phyloP scores from a whole-genome alignment of 768 basidiomycete species.

The Mycena kentingensis region DNA sequence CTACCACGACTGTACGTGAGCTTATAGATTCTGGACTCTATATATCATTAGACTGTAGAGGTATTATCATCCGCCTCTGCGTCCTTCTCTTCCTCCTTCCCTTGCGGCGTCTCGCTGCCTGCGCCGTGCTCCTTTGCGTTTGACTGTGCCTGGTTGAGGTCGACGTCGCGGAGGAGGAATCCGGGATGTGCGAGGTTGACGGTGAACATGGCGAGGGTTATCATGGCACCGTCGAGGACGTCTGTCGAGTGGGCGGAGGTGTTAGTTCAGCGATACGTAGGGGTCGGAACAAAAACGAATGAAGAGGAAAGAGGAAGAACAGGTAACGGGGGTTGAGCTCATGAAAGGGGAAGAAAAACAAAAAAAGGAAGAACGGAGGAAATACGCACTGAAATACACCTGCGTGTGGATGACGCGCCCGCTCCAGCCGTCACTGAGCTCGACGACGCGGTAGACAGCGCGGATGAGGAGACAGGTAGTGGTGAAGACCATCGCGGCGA shows the following conservation, averaged over 20 bases:
- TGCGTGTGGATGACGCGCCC: conserved; percentile 36
- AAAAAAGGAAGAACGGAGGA: background rate
- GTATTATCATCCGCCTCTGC: too few relatives aligned
- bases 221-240: conserved; percentile 23
- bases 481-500: conserved; percentile 16
- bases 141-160: too few relatives aligned
- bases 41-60: too few relatives aligned
- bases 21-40: too few relatives aligned
- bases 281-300: background rate
- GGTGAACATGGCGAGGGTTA: conserved; percentile 16
- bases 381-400: conserved; percentile 36
- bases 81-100: too few relatives aligned
- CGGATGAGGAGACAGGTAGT: conserved; percentile 24
- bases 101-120: too few relatives aligned
- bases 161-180: background rate
- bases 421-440: conserved; percentile 36
- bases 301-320: background rate
- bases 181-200: conserved; percentile 18
- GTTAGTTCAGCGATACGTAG: background rate
- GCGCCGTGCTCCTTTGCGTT: too few relatives aligned
- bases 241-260: background rate
- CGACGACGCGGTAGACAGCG: conserved; percentile 37
- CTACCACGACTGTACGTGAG: too few relatives aligned
- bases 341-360: background rate
- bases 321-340: background rate